These are phyloP conservation scores for Russula olivacea DNA, from an alignment of 768 basidiomycete genomes.

Conservation along the genomic window DNA sequence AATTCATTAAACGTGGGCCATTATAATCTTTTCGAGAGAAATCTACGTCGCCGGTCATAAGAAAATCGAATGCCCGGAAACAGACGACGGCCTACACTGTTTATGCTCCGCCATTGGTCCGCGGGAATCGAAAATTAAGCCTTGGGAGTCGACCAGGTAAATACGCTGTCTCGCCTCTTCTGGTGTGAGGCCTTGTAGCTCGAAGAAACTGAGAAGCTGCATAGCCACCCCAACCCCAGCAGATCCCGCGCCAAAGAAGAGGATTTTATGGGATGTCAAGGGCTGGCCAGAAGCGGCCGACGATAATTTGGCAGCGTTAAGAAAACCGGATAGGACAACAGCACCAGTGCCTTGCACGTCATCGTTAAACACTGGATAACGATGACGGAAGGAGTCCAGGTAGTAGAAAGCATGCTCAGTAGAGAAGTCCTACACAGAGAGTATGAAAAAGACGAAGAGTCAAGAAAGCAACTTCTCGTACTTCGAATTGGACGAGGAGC, in stretches of 20 bases:
- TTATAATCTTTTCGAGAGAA: conserved; percentile 79
- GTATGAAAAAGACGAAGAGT: not conserved
- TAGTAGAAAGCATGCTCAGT: conserved; percentile 89
- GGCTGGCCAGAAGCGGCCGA: conserved; percentile 63
- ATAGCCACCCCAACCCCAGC: conserved; percentile 90
- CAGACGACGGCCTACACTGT: conserved; percentile 47
- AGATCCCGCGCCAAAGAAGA: conserved; percentile 90
- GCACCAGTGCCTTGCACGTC: conserved; percentile 61
- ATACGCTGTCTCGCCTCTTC: conserved; percentile 74
- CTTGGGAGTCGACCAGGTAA: conserved; percentile 83
- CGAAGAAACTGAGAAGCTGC: conserved; percentile 88
- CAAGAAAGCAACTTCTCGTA: conserved; percentile 27
- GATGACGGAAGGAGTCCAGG: conserved; percentile 66
- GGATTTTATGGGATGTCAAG: conserved; percentile 69
- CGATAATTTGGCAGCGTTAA: conserved; percentile 79
- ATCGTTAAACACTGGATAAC: conserved; percentile 72
- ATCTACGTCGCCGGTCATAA: conserved; percentile 38
- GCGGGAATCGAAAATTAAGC: conserved; percentile 71
- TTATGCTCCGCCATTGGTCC: conserved; percentile 77
- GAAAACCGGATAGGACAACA: conserved; percentile 84
- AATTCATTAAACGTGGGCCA: conserved; percentile 66
- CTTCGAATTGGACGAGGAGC: conserved; percentile 82
- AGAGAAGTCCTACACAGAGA: conserved; percentile 65
- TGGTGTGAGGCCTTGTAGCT: conserved; percentile 63
- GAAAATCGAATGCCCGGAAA: not conserved